Evolutionary conservation across 768 basidiomycete genomes (phyloP).

Genomic region (Suillus alpinus): DNA sequence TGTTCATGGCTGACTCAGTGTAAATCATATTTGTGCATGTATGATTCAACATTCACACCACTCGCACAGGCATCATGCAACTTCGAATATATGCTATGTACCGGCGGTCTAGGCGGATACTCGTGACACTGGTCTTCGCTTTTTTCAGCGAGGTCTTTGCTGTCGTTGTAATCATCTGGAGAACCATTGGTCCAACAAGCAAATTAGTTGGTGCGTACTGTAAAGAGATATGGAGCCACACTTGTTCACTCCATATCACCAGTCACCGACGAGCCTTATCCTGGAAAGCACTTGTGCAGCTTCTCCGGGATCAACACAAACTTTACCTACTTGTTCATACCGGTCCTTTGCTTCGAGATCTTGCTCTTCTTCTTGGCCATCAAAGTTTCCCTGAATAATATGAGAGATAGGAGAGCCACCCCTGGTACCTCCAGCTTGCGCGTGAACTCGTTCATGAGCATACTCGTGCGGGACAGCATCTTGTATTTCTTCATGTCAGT

Average conservation of each 20-base stretch:
- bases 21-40: background rate
- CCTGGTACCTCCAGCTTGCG: constrained; percentile 3
- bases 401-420: constrained; percentile 1
- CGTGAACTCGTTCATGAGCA: constrained; percentile 19
- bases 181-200: constrained; percentile 23
- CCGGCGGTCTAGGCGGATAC: constrained; percentile 18
- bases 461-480: constrained; percentile 28
- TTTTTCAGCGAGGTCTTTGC: constrained; percentile 25
- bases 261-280: constrained; percentile 11
- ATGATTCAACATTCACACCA: constrained; percentile 7
- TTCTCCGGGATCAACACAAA: constrained; percentile 21
- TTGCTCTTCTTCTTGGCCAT: constrained; percentile 23
- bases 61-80: constrained; percentile 27
- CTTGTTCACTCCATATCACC: background rate
- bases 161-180: constrained; percentile 25
- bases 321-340: constrained; percentile 28
- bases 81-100: constrained; percentile 34
- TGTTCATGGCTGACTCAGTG: constrained; percentile 33
- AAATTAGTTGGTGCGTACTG: background rate
- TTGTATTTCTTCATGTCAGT: constrained; percentile 32
- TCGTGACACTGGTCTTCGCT: constrained; percentile 15
- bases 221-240: background rate
- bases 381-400: constrained; percentile 13
- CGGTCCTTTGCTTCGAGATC: constrained; percentile 28
- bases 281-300: constrained; percentile 15